Conservation (phyloP, 1,284 basidiomycete genomes). For the Microstroma glucosiphilum region DNA sequence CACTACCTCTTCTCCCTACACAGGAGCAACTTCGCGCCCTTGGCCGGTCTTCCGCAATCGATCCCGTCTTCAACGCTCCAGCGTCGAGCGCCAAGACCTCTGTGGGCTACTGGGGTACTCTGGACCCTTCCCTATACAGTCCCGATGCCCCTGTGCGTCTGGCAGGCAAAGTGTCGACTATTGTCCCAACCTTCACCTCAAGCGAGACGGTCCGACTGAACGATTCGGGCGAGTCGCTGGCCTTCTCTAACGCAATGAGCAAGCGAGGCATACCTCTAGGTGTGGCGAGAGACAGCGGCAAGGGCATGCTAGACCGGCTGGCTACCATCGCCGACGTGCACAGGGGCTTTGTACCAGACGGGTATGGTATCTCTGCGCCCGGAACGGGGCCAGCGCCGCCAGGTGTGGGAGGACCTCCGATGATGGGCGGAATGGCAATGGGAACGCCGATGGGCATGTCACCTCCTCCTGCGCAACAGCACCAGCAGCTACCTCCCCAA, state of each 20-base stretch:
- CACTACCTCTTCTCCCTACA: neutral
- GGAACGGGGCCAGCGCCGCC: too few relatives aligned
- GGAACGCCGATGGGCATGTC: too few relatives aligned
- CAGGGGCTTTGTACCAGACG: too few relatives aligned
- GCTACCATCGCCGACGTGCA: neutral
- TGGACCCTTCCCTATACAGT: constrained; percentile 1
- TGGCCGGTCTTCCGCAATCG: neutral
- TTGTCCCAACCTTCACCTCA: neutral
- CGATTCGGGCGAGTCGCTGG: neutral
- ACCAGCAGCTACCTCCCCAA: too few relatives aligned
- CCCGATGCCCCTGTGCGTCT: constrained; percentile 1
- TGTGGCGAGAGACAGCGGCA: neutral
- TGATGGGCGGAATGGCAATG: too few relatives aligned
- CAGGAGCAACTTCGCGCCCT: neutral
- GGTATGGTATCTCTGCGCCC: too few relatives aligned
- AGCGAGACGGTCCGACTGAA: constrained; percentile 3
- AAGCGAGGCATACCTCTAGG: neutral
- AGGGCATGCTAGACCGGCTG: neutral
- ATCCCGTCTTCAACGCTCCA: neutral
- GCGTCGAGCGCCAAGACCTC: neutral
- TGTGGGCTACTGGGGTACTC: constrained; percentile 4
- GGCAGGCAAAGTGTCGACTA: neutral
- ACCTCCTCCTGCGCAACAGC: too few relatives aligned
- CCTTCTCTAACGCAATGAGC: neutral
- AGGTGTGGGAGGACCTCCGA: too few relatives aligned